Percentiles rank a stretch among this genome's conserved stretches.
These are phyloP conservation scores for Pseudocercospora musae DNA, from an alignment of 2,329 filamentous ascomycete genomes.

Conservation along the genomic window DNA sequence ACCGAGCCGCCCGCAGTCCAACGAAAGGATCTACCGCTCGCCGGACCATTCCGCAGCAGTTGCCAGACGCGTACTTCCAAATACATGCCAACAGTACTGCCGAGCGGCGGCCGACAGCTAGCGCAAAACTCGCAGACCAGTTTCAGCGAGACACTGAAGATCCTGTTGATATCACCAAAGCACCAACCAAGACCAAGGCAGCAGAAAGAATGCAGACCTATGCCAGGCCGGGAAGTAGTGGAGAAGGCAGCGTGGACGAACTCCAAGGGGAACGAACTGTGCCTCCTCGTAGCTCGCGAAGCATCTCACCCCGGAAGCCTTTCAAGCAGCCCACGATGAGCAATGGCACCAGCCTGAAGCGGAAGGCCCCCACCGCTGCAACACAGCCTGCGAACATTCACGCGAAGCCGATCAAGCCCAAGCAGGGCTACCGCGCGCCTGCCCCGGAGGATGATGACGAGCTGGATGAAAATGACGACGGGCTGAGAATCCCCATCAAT, in stretches of 20 bases:
- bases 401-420: neutral
- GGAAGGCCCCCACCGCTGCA: neutral
- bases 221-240: neutral
- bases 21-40: neutral
- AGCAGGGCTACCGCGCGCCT: neutral
- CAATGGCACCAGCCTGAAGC: neutral
- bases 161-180: neutral
- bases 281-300: neutral
- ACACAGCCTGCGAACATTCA: neutral
- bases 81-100: neutral
- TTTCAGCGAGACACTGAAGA: neutral
- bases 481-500: neutral
- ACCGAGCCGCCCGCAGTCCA: neutral
- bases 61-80: neutral
- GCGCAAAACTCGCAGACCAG: neutral
- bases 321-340: neutral
- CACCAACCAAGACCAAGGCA: neutral
- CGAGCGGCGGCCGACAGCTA: neutral
- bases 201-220: neutral
- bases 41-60: neutral
- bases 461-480: neutral
- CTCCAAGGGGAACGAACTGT: constrained; percentile 8
- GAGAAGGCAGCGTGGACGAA: constrained; percentile 10
- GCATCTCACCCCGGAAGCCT: neutral
- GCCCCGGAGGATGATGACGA: neutral